These are phyloP conservation scores for Suillus spraguei DNA, from an alignment of 768 basidiomycete species.

Conservation along the genomic window DNA sequence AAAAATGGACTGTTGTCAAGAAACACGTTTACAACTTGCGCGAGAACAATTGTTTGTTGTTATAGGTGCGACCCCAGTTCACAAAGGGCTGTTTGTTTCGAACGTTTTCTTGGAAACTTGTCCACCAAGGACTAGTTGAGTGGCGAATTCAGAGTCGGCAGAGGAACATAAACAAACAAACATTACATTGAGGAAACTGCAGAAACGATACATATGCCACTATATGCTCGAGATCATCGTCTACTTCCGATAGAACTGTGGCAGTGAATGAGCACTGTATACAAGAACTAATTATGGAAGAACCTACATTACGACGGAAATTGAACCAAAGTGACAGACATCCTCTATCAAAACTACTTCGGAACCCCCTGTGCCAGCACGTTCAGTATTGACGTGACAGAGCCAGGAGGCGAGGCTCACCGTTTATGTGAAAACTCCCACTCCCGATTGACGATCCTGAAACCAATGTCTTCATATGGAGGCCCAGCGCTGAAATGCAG, in stretches of 20 bases:
- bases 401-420: constrained; percentile 38
- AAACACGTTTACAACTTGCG: constrained; percentile 15
- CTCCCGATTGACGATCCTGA: constrained; percentile 95
- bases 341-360: constrained; percentile 95
- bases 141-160: constrained; percentile 19
- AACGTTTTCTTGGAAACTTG: constrained; percentile 3
- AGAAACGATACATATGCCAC: constrained; percentile 23
- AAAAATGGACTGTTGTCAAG: constrained; percentile 19
- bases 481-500: constrained; percentile 95
- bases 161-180: constrained; percentile 16
- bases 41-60: constrained; percentile 9
- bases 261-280: constrained; percentile 20
- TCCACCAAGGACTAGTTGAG: constrained; percentile 14
- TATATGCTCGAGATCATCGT: constrained; percentile 21
- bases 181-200: constrained; percentile 31
- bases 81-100: constrained; percentile 13
- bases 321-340: constrained; percentile 97
- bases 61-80: constrained; percentile 6
- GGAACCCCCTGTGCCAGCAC: constrained; percentile 71
- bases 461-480: constrained; percentile 98
- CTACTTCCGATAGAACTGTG: constrained; percentile 83
- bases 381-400: constrained; percentile 20
- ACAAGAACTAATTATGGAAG: constrained; percentile 13
- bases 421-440: constrained; percentile 99
- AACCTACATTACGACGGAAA: constrained; percentile 87